Evolutionary conservation across 768 basidiomycete species (phyloP).

Genomic region (Russula virescens): DNA sequence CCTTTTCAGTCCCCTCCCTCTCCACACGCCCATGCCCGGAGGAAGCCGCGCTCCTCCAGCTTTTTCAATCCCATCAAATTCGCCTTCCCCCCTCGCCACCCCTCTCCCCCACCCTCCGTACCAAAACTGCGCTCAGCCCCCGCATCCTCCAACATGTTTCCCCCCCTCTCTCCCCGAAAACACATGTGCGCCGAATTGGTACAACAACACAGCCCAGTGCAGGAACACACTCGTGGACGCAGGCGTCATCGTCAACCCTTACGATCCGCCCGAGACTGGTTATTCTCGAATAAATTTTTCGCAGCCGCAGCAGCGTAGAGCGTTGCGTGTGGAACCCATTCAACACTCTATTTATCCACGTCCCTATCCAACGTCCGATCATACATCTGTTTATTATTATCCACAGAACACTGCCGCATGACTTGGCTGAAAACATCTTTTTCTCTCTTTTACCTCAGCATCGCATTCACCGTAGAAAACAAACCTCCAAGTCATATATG

Average conservation of each 20-base stretch:
- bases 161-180: constrained; percentile 19
- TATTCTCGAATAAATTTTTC: constrained; percentile 32
- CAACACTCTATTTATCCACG: constrained; percentile 17
- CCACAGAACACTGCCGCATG: constrained; percentile 10
- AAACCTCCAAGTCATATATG: constrained; percentile 17
- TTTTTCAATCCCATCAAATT: constrained; percentile 33
- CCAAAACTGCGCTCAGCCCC: constrained; percentile 23
- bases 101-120: constrained; percentile 24
- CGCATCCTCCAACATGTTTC: constrained; percentile 17
- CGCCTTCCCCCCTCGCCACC: constrained; percentile 30
- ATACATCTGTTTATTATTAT: constrained; percentile 20
- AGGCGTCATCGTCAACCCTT: constrained; percentile 30
- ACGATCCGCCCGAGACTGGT: constrained; percentile 34
- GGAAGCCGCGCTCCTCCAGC: constrained; percentile 32
- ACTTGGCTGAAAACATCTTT: neutral
- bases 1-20: constrained; percentile 27
- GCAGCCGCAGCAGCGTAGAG: constrained; percentile 26
- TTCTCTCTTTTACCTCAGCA: neutral
- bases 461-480: constrained; percentile 19
- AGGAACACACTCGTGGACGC: constrained; percentile 23
- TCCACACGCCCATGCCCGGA: constrained; percentile 21
- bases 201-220: constrained; percentile 18
- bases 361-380: constrained; percentile 10
- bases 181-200: neutral
- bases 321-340: constrained; percentile 10